phyloP scores from a whole-genome alignment of 116 monocot species.

The Papilionanthe hybrid region DNA sequence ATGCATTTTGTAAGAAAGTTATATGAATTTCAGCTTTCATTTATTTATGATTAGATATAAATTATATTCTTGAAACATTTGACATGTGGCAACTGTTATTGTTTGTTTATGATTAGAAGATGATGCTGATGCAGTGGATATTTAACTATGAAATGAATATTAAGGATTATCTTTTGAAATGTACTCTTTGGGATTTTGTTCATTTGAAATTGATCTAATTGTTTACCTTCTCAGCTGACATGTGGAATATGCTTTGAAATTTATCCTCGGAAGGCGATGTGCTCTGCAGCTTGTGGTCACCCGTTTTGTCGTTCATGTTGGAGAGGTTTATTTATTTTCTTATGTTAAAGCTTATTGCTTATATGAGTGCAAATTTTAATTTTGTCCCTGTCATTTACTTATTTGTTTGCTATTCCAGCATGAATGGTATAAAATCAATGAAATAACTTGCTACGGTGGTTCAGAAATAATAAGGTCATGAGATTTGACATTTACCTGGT shows the following conservation, averaged over 20 bases:
- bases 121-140: neutral
- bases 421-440: neutral
- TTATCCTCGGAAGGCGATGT: slow-evolving; percentile 20
- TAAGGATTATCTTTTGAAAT: neutral
- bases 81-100: neutral
- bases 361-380: neutral
- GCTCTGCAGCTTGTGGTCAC: slow-evolving; percentile 37
- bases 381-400: neutral
- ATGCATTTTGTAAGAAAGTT: neutral
- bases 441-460: neutral
- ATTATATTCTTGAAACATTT: neutral
- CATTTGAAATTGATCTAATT: neutral
- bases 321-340: slow-evolving; percentile 27
- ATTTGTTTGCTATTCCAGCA: neutral
- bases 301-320: slow-evolving; percentile 36
- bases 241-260: slow-evolving; percentile 51
- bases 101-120: slow-evolving; percentile 1
- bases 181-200: neutral
- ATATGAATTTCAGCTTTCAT: neutral
- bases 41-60: neutral
- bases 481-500: neutral
- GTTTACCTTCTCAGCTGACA: slow-evolving; percentile 23
- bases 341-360: neutral
- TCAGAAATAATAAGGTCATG: neutral
- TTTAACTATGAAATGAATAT: neutral